phyloP scores from a whole-genome alignment of 208 protist genomes.

The Acanthamoeba culbertsoni region DNA sequence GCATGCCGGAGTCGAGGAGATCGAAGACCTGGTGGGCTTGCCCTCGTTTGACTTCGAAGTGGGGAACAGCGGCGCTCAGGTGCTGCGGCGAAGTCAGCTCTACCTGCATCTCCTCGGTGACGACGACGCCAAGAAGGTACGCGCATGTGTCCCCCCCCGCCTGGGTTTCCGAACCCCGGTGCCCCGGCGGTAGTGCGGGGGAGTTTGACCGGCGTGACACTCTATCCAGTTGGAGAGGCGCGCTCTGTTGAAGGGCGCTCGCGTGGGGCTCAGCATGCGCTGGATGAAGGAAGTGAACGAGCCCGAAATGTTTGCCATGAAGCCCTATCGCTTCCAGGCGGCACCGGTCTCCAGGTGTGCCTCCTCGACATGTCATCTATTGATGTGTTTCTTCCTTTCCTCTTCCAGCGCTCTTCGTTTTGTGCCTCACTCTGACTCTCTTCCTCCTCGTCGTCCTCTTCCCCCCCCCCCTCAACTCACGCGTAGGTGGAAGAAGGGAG shows the following conservation, averaged over 20 bases:
- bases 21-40: background rate
- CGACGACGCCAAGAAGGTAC: background rate
- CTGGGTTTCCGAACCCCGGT: background rate
- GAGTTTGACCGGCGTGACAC: background rate
- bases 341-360: background rate
- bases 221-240: background rate
- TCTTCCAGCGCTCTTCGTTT: no score
- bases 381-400: no score
- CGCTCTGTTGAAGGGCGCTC: background rate
- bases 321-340: background rate
- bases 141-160: background rate
- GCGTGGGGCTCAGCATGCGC: slow-evolving; percentile 53
- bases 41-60: slow-evolving; percentile 54
- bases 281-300: background rate
- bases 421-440: no score
- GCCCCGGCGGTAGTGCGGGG: background rate
- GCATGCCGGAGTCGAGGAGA: background rate
- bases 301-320: background rate
- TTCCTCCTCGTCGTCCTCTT: no score
- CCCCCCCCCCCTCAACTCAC: background rate
- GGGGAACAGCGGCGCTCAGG: slow-evolving; percentile 36
- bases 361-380: background rate
- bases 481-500: background rate
- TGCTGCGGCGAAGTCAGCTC: background rate
- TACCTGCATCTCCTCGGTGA: slow-evolving; percentile 18